These are phyloP conservation scores for Penicillium egyptiacum DNA, from an alignment of 495 filamentous ascomycete genomes.

Conservation along the genomic window DNA sequence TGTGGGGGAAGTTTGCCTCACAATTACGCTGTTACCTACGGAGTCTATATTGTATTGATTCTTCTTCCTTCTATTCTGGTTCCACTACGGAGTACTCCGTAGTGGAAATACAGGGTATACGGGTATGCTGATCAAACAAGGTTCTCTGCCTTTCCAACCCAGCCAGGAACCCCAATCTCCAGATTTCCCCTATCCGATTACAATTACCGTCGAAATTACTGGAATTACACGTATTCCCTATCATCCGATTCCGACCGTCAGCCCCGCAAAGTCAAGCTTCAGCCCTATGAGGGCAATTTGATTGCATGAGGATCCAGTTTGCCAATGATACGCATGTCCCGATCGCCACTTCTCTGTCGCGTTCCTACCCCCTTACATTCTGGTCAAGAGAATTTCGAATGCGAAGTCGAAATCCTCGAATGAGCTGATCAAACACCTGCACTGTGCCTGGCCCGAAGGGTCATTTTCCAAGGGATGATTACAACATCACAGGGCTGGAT, in stretches of 20 bases:
- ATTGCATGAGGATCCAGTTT: constrained; percentile 11
- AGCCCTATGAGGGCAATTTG: constrained; percentile 25
- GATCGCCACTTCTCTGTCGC: neutral
- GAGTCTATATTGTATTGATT: neutral
- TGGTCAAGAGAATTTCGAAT: neutral
- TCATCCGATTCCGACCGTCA: neutral
- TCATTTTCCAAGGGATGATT: neutral
- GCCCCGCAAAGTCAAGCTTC: constrained; percentile 28
- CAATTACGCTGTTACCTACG: no score
- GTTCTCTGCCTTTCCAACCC: neutral
- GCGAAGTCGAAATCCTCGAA: neutral
- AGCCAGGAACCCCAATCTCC: neutral
- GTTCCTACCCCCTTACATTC: neutral
- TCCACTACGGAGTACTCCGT: no score
- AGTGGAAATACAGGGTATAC: neutral
- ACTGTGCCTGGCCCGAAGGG: neutral
- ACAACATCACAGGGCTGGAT: constrained; percentile 3
- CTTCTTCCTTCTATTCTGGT: neutral
- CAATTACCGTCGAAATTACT: neutral
- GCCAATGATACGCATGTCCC: constrained; percentile 4
- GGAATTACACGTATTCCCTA: neutral
- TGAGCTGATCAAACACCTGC: neutral
- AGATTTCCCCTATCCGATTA: neutral
- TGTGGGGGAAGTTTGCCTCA: constrained; percentile 3
- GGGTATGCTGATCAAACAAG: neutral